These are phyloP conservation scores for Rosa multiflora DNA, from an alignment of 306 rosid genomes.

Conservation along the genomic window DNA sequence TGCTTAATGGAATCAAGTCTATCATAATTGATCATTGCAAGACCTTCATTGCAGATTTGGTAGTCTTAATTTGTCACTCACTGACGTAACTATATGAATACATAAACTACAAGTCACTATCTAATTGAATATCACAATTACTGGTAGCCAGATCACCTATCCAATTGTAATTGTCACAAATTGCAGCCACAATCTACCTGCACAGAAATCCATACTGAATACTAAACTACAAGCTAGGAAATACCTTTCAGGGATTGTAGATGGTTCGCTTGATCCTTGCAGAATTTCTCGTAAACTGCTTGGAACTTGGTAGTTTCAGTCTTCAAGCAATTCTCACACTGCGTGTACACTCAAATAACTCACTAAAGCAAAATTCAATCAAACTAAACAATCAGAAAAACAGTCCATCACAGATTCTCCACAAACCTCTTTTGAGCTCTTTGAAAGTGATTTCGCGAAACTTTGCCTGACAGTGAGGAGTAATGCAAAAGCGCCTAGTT, in stretches of 20 bases:
- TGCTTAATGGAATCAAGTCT: background rate
- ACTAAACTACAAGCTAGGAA: constrained; percentile 4
- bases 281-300: constrained; percentile 70
- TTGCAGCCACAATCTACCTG: background rate
- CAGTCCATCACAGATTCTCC: constrained; percentile 4
- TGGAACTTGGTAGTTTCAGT: constrained; percentile 71
- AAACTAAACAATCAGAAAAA: background rate
- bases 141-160: background rate
- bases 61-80: background rate
- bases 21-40: background rate
- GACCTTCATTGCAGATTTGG: background rate
- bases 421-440: constrained; percentile 95
- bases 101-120: background rate
- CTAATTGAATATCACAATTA: background rate
- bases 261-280: constrained; percentile 69
- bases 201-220: background rate
- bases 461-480: constrained; percentile 57
- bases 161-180: too few relatives aligned
- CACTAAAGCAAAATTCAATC: background rate
- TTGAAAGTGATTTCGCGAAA: constrained; percentile 83
- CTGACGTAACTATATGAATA: background rate
- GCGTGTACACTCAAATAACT: constrained; percentile 21
- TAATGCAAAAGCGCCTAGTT: constrained; percentile 1
- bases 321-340: constrained; percentile 86
- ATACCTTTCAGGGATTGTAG: constrained; percentile 78